phyloP scores from a whole-genome alignment of 2,329 filamentous ascomycete genomes.

The Tolypocladium guangdongense region DNA sequence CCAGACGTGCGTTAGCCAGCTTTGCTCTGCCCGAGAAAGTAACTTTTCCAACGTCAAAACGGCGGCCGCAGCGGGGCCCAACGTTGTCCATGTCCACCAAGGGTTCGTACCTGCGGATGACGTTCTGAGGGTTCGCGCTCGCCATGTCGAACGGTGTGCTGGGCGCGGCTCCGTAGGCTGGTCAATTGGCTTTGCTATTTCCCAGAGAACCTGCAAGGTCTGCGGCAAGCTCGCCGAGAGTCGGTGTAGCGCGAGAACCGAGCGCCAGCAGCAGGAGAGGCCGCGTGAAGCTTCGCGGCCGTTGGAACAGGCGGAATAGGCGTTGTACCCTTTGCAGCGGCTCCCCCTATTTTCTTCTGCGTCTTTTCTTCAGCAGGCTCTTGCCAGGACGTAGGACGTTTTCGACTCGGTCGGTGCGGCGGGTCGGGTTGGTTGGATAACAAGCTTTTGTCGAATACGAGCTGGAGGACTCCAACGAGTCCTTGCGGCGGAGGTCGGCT shows the following conservation, averaged over 20 bases:
- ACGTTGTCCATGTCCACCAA: not conserved
- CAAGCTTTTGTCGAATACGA: conserved; percentile 11
- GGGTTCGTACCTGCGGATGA: conserved; percentile 50
- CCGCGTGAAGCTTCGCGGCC: not conserved
- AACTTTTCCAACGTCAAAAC: not conserved
- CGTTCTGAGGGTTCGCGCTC: conserved; percentile 37
- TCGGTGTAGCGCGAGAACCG: not conserved
- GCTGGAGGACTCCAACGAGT: not conserved
- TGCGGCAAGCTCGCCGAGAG: not conserved
- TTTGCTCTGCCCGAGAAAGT: not conserved
- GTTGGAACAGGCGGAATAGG: not conserved
- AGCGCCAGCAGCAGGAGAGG: not conserved
- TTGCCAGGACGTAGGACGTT: conserved; percentile 6
- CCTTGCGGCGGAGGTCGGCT: not conserved
- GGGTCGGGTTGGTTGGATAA: conserved; percentile 16
- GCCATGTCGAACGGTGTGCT: conserved; percentile 26
- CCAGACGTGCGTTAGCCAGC: not conserved
- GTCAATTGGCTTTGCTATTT: not conserved
- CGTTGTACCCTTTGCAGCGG: not conserved
- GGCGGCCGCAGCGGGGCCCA: not conserved
- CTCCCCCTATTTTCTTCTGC: not conserved
- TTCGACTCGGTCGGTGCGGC: conserved; percentile 14
- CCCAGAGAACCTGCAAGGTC: not conserved
- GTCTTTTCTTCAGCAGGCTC: not conserved
- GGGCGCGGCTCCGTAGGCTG: not conserved